Percentiles rank a stretch among this genome's conserved stretches.
phyloP scores from a whole-genome alignment of 441 rosid species.

The Jatropha multifida region DNA sequence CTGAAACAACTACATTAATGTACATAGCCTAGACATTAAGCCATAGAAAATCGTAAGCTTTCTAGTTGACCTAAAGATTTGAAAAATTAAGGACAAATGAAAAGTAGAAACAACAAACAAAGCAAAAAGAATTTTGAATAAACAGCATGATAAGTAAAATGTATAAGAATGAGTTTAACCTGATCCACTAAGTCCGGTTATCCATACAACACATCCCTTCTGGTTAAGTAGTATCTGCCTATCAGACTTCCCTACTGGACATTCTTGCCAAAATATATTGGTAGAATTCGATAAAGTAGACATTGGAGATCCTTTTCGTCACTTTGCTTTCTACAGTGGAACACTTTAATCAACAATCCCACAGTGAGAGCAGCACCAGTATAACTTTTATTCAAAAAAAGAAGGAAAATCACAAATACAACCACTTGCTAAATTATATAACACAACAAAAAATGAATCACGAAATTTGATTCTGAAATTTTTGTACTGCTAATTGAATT shows the following conservation, averaged over 20 bases:
- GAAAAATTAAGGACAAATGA: neutral
- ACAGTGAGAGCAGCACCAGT: neutral
- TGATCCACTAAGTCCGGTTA: slow-evolving; percentile 96
- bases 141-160: neutral
- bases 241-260: slow-evolving; percentile 67
- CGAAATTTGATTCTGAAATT: neutral
- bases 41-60: neutral
- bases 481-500: neutral
- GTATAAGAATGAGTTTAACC: slow-evolving; percentile 36
- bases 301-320: slow-evolving; percentile 37
- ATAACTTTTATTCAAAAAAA: neutral
- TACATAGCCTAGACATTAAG: neutral
- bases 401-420: neutral
- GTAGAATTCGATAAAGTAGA: slow-evolving; percentile 61
- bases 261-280: slow-evolving; percentile 91
- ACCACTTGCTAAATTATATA: slow-evolving; percentile 3
- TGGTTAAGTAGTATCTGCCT: slow-evolving; percentile 79
- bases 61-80: neutral
- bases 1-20: neutral
- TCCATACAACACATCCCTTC: slow-evolving; percentile 91
- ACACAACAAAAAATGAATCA: neutral
- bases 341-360: slow-evolving; percentile 11
- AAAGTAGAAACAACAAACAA: neutral
- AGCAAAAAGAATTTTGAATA: neutral
- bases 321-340: slow-evolving; percentile 16